These are phyloP conservation scores for Tetrahymena elliotti DNA, from an alignment of 73 alveolate genomes.

Conservation along the genomic window DNA sequence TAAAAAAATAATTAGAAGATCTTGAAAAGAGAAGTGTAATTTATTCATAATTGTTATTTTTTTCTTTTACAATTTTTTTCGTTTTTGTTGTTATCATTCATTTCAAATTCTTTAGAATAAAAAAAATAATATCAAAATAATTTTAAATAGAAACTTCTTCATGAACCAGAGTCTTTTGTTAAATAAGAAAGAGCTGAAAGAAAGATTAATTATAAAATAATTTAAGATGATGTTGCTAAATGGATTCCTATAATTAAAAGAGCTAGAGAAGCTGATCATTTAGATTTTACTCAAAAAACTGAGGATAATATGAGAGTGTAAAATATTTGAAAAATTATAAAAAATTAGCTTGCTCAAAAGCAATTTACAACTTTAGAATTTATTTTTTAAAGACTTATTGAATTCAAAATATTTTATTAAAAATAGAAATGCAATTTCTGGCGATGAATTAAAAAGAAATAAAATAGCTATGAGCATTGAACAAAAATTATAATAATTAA, in stretches of 20 bases:
- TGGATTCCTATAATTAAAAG: conserved; percentile 52
- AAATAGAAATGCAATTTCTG: conserved; percentile 27
- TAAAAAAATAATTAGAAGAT: background rate
- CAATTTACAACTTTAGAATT: background rate
- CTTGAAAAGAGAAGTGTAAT: background rate
- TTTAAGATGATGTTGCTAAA: conserved; percentile 40
- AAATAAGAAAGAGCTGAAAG: conserved; percentile 42
- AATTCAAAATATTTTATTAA: background rate
- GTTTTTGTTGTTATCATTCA: no score
- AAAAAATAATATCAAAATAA: background rate
- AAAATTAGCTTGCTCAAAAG: background rate
- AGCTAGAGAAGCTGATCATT: conserved; percentile 48
- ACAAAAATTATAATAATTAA: conserved; percentile 34
- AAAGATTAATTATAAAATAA: conserved; percentile 34
- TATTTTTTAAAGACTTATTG: background rate
- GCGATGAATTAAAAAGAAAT: conserved; percentile 18
- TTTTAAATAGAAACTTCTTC: background rate
- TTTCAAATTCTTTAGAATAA: background rate
- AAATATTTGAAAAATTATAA: conserved; percentile 1
- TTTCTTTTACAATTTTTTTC: background rate
- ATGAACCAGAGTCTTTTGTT: background rate
- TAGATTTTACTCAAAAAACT: conserved; percentile 42
- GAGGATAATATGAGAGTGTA: conserved; percentile 34
- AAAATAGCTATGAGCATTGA: conserved; percentile 38
- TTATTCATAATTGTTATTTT: background rate